phyloP scores from a whole-genome alignment of 768 basidiomycete genomes.

The Boletales sp. region DNA sequence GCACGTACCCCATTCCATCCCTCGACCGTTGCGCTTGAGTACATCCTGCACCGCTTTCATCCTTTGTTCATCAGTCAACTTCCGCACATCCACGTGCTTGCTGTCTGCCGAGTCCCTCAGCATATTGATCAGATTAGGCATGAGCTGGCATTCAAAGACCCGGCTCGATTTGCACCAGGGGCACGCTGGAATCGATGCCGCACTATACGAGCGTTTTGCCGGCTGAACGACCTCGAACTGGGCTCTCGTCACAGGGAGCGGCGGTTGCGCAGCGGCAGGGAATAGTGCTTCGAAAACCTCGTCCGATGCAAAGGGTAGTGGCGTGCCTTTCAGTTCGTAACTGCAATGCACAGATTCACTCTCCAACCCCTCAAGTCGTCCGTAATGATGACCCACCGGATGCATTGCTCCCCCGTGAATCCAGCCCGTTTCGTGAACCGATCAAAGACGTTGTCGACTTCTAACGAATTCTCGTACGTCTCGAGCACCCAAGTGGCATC shows the following conservation, averaged over 20 bases:
- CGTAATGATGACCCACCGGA: conserved; percentile 52
- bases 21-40: conserved; percentile 49
- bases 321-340: conserved; percentile 84
- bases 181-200: conserved; percentile 59
- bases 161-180: conserved; percentile 61
- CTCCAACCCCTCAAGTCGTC: neutral
- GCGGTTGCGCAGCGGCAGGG: conserved; percentile 44
- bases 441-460: conserved; percentile 84
- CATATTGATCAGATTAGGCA: conserved; percentile 89
- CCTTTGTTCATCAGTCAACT: conserved; percentile 64
- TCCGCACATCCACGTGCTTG: conserved; percentile 25
- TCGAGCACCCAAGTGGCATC: conserved; percentile 64
- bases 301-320: conserved; percentile 85
- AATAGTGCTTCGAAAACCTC: conserved; percentile 71
- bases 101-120: conserved; percentile 38
- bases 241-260: conserved; percentile 56
- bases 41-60: conserved; percentile 55
- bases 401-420: conserved; percentile 76
- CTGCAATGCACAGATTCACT: conserved; percentile 35
- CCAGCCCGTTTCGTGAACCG: conserved; percentile 72
- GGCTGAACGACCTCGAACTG: conserved; percentile 50
- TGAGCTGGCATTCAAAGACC: conserved; percentile 90
- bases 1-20: conserved; percentile 95
- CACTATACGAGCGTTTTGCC: conserved; percentile 51
- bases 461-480: conserved; percentile 74